These are phyloP conservation scores for Candida dajiaensis DNA, from an alignment of 805 yeast species.

Conservation along the genomic window DNA sequence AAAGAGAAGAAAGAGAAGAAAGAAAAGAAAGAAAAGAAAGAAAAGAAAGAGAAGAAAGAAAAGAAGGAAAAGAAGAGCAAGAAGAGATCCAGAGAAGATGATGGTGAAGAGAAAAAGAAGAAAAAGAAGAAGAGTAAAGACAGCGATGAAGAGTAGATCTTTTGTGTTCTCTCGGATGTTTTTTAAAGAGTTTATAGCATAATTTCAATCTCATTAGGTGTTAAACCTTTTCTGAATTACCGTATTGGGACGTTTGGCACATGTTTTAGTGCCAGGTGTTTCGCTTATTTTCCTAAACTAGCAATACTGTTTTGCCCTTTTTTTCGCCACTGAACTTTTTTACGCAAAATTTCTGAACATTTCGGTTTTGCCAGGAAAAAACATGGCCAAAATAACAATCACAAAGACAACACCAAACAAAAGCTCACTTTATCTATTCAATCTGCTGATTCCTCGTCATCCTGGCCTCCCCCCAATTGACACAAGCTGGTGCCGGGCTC, in stretches of 20 bases:
- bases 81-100: constrained; percentile 26
- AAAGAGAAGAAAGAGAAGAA: constrained; percentile 25
- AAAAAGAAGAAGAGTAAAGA: constrained; percentile 19
- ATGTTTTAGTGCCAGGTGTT: neutral
- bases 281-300: neutral
- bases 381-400: neutral
- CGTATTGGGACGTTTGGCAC: neutral
- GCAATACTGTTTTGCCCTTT: neutral
- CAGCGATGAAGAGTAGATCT: constrained; percentile 1
- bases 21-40: constrained; percentile 26
- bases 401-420: neutral
- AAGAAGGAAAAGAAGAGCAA: constrained; percentile 27
- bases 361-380: neutral
- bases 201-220: neutral
- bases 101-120: constrained; percentile 24
- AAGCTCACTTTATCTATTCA: neutral
- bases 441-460: neutral
- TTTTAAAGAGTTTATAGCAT: neutral
- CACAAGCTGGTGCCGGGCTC: neutral
- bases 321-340: neutral
- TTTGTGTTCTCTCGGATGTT: neutral
- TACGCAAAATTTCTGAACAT: neutral
- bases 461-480: neutral
- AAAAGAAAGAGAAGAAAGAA: constrained; percentile 26
- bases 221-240: neutral